Base-by-base conservation (phyloP, 1,284 basidiomycete genomes). In the Waitea zeae region DNA sequence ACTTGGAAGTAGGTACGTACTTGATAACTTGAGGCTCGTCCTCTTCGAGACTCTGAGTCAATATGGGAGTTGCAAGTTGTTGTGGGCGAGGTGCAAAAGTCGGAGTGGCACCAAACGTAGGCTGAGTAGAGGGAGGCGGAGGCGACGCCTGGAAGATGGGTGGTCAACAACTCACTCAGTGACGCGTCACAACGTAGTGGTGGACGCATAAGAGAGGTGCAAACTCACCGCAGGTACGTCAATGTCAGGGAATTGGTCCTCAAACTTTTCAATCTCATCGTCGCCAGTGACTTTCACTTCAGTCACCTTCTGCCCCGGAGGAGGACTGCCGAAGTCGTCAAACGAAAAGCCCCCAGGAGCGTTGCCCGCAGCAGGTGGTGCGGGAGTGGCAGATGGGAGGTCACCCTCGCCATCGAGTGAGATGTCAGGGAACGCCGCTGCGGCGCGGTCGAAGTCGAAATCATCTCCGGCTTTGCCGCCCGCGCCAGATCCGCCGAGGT, bases 1-100 rank as follows among this genome's bases (percentile, higher is more conserved):
- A n/a, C 17, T 24, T 18, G 19, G 24, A 3, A 34, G 14, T 11
- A 14, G 19, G 36, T 5, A 15, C 28, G 20, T 43, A 82, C 80
- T 68, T 79, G 62, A 93, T 89, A 20, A 86, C 82, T 48, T 90
- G 73, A 1, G 87, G 82, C 49, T 95, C 89, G 18, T 89, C 84
- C 51, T 89, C 83, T 43, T 67, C 58, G 30, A 78, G 49, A 43
- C 66, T 53, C 51, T 81, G 74, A 51, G 64, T 65, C 44, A 86
- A 51, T 42, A 82, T 78, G 20, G 82, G 78, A 3, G 78, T 81
- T 4, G 72, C 68, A 3, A 77, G 78, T 5, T 66, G 64, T 44
- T 81, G 78, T 3, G 80, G 80, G 30, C 70, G 69, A 5, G 80
- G 80, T 20, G 80, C 80, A 42, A 79, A 78, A 1, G 70, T 56